Evolutionary conservation across 164 flowering plant species (phyloP).

Genomic region (Vitis rotundifolia): DNA sequence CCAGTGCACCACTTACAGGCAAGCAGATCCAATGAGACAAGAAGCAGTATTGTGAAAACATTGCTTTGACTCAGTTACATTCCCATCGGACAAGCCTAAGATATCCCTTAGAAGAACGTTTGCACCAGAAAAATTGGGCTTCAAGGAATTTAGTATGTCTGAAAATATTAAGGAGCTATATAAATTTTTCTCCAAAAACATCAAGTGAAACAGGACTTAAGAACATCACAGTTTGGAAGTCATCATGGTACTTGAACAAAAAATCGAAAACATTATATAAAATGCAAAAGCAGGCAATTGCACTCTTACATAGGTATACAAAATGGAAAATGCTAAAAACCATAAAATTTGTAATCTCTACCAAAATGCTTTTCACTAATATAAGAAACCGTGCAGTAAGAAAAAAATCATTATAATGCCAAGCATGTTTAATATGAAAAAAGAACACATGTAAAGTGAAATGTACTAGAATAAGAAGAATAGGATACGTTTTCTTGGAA

Average conservation of each 20-base stretch:
- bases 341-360: not conserved
- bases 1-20: slow-evolving; percentile 55
- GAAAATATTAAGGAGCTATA: slow-evolving; percentile 37
- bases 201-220: not conserved
- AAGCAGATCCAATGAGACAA: slow-evolving; percentile 40
- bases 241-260: not conserved
- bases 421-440: not conserved
- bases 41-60: slow-evolving; percentile 25
- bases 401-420: not conserved
- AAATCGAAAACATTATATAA: not conserved
- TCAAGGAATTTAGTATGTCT: slow-evolving; percentile 57
- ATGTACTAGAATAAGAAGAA: not conserved
- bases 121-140: slow-evolving; percentile 52
- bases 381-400: not conserved
- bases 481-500: slow-evolving; percentile 81
- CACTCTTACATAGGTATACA: not conserved
- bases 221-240: not conserved
- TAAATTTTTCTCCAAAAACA: not conserved
- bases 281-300: not conserved
- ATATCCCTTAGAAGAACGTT: slow-evolving; percentile 42
- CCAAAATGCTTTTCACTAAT: too few species aligned
- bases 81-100: slow-evolving; percentile 44
- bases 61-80: slow-evolving; percentile 14
- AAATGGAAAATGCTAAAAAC: not conserved
- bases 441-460: not conserved